A percentile compares a stretch with the other conserved stretches of the same genome.
Conservation (phyloP, 2,329 filamentous ascomycete species). For the Talaromyces sp. region DNA sequence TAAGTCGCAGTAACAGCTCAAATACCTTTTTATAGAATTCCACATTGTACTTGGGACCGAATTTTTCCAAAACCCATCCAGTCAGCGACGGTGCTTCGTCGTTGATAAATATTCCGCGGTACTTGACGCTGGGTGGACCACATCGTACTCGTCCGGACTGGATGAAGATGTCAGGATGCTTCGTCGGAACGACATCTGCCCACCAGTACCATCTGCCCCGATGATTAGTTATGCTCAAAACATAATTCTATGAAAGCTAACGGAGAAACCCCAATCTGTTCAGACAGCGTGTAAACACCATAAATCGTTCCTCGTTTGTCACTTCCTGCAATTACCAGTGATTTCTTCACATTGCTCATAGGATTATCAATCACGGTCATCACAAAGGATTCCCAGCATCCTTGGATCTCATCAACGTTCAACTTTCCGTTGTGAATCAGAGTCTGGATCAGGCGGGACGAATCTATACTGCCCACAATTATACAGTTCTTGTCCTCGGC, state of each 20-base stretch:
- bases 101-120: constrained; percentile 68
- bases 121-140: constrained; percentile 60
- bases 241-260: background rate
- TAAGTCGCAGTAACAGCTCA: constrained; percentile 65
- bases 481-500: constrained; percentile 36
- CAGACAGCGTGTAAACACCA: constrained; percentile 67
- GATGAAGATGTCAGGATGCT: constrained; percentile 53
- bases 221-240: too few relatives aligned
- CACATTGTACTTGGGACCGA: constrained; percentile 47
- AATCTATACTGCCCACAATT: constrained; percentile 66
- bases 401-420: constrained; percentile 55
- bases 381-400: constrained; percentile 67
- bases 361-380: constrained; percentile 58
- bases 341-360: constrained; percentile 53
- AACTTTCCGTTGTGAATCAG: constrained; percentile 56
- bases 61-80: constrained; percentile 59
- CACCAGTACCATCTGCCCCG: constrained; percentile 58
- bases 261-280: constrained; percentile 70
- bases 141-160: constrained; percentile 35
- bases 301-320: constrained; percentile 67
- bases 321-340: constrained; percentile 65
- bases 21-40: constrained; percentile 68
- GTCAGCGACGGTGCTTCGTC: constrained; percentile 67
- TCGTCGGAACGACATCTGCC: constrained; percentile 58
- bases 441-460: constrained; percentile 59